phyloP scores from a whole-genome alignment of 2,329 filamentous ascomycete species.

The Cercospora sesami region DNA sequence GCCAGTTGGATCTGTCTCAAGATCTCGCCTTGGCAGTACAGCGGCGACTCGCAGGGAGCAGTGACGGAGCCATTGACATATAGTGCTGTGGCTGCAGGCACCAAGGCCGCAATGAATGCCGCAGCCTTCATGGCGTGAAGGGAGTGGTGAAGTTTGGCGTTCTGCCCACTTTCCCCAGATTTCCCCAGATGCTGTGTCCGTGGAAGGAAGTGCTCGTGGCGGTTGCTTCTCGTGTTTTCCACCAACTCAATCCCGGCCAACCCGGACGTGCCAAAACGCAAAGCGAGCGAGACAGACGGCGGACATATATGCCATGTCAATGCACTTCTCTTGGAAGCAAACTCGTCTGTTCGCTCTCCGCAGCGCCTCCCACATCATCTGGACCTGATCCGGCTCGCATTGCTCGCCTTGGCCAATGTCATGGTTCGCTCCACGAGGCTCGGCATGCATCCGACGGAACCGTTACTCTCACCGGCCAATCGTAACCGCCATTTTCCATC shows the following conservation, averaged over 20 bases:
- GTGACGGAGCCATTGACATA: slow-evolving; percentile 62
- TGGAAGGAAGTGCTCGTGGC: background rate
- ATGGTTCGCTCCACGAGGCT: slow-evolving; percentile 8
- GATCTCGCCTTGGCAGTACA: slow-evolving; percentile 68
- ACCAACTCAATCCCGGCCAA: background rate
- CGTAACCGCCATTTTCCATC: background rate
- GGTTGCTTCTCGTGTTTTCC: background rate
- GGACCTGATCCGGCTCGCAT: background rate
- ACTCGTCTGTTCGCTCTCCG: background rate
- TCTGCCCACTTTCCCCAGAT: background rate
- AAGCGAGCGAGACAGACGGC: background rate
- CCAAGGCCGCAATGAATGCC: slow-evolving; percentile 6
- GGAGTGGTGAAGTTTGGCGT: background rate
- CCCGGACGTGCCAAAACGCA: too few relatives aligned
- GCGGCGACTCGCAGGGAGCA: slow-evolving; percentile 65
- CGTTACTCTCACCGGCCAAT: background rate
- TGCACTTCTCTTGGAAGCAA: background rate
- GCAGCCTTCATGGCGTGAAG: slow-evolving; percentile 5
- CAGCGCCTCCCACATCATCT: slow-evolving; percentile 11
- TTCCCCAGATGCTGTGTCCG: background rate
- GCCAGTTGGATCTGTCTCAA: slow-evolving; percentile 64
- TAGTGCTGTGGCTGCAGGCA: slow-evolving; percentile 43
- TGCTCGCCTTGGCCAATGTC: slow-evolving; percentile 7
- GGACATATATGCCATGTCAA: background rate
- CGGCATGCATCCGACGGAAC: background rate